These are phyloP conservation scores for Erythrobasidium hasegawianum DNA, from an alignment of 1,284 basidiomycete species.

Conservation along the genomic window DNA sequence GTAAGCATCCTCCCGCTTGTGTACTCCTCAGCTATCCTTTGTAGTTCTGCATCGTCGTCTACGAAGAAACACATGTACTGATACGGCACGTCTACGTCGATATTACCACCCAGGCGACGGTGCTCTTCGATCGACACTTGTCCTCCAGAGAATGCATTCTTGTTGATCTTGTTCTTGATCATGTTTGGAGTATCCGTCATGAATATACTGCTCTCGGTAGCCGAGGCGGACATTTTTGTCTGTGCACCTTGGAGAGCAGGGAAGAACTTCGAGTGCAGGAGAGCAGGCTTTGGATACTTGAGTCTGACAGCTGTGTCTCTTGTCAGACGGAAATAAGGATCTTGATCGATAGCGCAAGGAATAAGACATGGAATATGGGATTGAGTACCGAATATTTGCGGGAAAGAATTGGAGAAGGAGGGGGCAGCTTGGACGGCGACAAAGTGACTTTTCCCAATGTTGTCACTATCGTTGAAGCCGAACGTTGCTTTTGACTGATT, in stretches of 20 bases:
- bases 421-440: conserved; percentile 93
- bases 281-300: conserved; percentile 90
- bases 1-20: conserved; percentile 81
- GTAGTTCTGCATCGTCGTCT: conserved; percentile 86
- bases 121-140: conserved; percentile 91
- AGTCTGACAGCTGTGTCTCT: conserved; percentile 90
- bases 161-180: conserved; percentile 98
- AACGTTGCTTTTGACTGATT: conserved; percentile 94
- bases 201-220: conserved; percentile 83
- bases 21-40: conserved; percentile 80
- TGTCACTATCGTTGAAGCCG: conserved; percentile 77
- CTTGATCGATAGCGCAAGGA: conserved; percentile 96
- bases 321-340: conserved; percentile 86
- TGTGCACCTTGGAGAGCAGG: conserved; percentile 95
- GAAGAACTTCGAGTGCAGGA: conserved; percentile 96
- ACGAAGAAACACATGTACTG: conserved; percentile 97
- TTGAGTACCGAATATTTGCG: conserved; percentile 86
- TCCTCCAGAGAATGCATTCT: conserved; percentile 54
- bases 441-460: conserved; percentile 97
- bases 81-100: conserved; percentile 93
- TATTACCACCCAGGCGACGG: conserved; percentile 77
- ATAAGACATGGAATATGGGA: conserved; percentile 88
- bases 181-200: conserved; percentile 91
- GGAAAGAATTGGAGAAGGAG: conserved; percentile 97
- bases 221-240: conserved; percentile 97